Base-by-base conservation (phyloP, 345 rosid species). In the Arabidopsis suecica region DNA sequence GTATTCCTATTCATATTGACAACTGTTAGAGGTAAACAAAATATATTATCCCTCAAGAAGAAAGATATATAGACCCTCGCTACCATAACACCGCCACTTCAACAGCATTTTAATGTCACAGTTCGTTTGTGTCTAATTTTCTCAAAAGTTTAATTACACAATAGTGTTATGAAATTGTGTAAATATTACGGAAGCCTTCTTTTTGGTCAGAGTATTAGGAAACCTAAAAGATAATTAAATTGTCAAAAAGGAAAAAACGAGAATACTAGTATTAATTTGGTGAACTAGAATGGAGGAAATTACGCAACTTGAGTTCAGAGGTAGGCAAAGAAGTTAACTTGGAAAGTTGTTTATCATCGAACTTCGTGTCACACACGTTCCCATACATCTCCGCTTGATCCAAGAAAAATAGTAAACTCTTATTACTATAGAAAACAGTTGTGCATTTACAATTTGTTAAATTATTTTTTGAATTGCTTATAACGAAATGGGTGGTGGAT, bases 301-400 rank as follows among this genome's bases (percentile, higher is more conserved):
- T 48, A 49, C 8, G 73, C 38, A 75, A 75, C 55, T 41, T 60
- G 67, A 25, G 59, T 47, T 57, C 11, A 57, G 33, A 48, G 40
- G 45, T 25, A 49, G 37, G 66, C 48, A 67, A 40, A 51, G 25
- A 68, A 68, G 64, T 60, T 68, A 51, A 61, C 79, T 61, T 76
- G 48, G 65, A 61, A 61, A 76, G 63, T 75, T 61, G 69, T 75
- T 68, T 22, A 76, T 2, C 30, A 38, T 61, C 22, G 64, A 53
- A 64, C n/a, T 61, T 68, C 69, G 56, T 34, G 74, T 69, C 38
- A 68, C 74, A 40, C 79, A 76, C 79, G 49, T 76, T 55, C 57
- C 74, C 6, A 34, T 41, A 69, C 40, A 61, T 76, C 74, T 61
- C 54, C 68, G 41, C 63, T 41, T 61, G 74, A 76, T 76, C 79